These are phyloP conservation scores for Coleophoma eucalyptorum DNA, from an alignment of 2,329 filamentous ascomycete species.

Conservation along the genomic window DNA sequence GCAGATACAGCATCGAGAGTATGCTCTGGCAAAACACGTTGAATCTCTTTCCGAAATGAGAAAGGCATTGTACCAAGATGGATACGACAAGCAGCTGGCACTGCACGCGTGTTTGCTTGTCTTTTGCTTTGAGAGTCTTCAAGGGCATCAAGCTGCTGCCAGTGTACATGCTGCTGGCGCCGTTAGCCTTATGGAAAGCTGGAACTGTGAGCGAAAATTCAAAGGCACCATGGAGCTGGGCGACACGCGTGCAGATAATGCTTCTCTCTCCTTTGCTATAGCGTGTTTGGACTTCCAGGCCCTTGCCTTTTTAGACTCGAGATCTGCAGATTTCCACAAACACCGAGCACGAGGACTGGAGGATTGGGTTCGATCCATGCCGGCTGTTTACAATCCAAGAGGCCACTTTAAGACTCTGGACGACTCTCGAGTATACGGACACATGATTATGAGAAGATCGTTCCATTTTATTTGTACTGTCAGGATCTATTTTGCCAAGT, in stretches of 20 bases:
- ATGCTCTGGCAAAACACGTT: constrained; percentile 4
- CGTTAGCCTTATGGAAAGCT: constrained; percentile 1
- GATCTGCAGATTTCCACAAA: neutral
- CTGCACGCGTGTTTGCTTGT: constrained; percentile 6
- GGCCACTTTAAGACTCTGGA: constrained; percentile 1
- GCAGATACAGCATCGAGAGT: constrained; percentile 1
- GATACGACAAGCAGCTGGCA: constrained; percentile 1
- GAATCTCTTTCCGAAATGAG: constrained; percentile 3
- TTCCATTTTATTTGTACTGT: constrained; percentile 6
- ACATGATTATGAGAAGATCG: constrained; percentile 8
- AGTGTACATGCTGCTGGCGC: constrained; percentile 2
- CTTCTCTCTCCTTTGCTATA: neutral
- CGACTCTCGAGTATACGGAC: constrained; percentile 4
- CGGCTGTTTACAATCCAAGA: neutral
- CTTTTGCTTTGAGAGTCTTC: constrained; percentile 9
- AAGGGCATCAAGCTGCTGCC: constrained; percentile 7
- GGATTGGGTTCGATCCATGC: neutral
- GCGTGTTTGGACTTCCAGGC: neutral
- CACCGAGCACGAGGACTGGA: neutral
- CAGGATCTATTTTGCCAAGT: neutral
- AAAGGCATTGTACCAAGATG: neutral
- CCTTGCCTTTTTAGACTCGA: neutral
- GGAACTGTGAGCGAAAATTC: neutral
- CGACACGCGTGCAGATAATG: neutral
- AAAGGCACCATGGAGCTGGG: neutral